phyloP scores from a whole-genome alignment of 768 basidiomycete genomes.

The Boletus speciosus region DNA sequence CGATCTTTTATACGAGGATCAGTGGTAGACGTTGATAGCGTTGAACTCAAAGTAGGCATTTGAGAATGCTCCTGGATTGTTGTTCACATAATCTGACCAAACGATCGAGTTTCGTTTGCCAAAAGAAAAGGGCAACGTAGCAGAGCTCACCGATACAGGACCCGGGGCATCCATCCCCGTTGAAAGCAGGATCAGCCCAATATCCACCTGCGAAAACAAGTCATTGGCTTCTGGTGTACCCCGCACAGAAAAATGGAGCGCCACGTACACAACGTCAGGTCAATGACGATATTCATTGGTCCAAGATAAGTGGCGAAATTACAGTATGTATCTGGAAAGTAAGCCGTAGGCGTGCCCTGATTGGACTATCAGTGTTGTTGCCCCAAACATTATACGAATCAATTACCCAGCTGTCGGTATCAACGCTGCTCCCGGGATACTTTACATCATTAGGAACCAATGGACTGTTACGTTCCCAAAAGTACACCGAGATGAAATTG shows the following conservation, averaged over 20 bases:
- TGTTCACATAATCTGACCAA: slow-evolving; percentile 48
- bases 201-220: slow-evolving; percentile 21
- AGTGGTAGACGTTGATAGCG: slow-evolving; percentile 20
- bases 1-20: neutral
- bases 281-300: slow-evolving; percentile 20
- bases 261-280: slow-evolving; percentile 21
- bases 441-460: slow-evolving; percentile 36
- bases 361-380: neutral
- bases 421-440: slow-evolving; percentile 16
- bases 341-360: slow-evolving; percentile 16
- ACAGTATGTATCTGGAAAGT: slow-evolving; percentile 11
- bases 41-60: slow-evolving; percentile 26
- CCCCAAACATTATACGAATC: neutral
- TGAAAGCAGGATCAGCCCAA: slow-evolving; percentile 25
- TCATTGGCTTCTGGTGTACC: neutral
- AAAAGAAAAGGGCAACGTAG: neutral
- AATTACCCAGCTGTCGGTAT: slow-evolving; percentile 27
- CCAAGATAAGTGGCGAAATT: slow-evolving; percentile 17
- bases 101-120: slow-evolving; percentile 26
- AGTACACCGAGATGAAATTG: slow-evolving; percentile 35
- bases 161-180: slow-evolving; percentile 23
- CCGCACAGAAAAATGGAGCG: neutral
- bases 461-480: slow-evolving; percentile 38
- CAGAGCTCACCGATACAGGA: slow-evolving; percentile 24
- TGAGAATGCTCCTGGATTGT: slow-evolving; percentile 21